A percentile compares a stretch with the other conserved stretches of the same genome.
phyloP scores from a whole-genome alignment of 2,329 filamentous ascomycete genomes.

The Talaromyces sp. region DNA sequence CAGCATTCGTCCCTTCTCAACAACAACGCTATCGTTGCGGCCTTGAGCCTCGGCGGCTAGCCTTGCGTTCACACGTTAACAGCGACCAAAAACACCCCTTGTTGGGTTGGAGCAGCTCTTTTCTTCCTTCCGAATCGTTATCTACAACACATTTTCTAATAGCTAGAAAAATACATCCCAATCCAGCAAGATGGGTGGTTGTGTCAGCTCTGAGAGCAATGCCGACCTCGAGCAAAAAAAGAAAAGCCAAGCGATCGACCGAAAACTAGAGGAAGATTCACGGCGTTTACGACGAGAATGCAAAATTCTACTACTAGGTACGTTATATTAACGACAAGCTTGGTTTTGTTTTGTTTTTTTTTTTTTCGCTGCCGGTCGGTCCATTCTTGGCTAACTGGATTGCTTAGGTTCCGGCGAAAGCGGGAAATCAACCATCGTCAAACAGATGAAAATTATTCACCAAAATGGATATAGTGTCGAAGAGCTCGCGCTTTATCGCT shows the following conservation, averaged over 20 bases:
- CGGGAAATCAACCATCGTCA: constrained; percentile 98
- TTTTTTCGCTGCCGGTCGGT: background rate
- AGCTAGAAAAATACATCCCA: background rate
- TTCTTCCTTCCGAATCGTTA: background rate
- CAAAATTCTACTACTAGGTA: constrained; percentile 96
- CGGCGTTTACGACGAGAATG: constrained; percentile 91
- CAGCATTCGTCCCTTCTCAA: background rate
- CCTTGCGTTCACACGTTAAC: background rate
- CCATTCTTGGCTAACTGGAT: background rate
- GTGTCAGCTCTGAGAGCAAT: constrained; percentile 76
- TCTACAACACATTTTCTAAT: background rate
- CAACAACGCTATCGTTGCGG: background rate
- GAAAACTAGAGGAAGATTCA: constrained; percentile 88
- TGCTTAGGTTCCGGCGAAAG: constrained; percentile 86
- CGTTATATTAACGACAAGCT: constrained; percentile 24
- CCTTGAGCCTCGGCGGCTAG: background rate
- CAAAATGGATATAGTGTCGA: constrained; percentile 95
- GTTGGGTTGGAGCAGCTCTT: background rate
- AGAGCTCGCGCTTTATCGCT: constrained; percentile 86
- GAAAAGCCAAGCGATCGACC: constrained; percentile 92
- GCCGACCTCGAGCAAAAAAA: constrained; percentile 93
- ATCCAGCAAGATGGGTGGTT: constrained; percentile 69
- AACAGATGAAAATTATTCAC: constrained; percentile 99
- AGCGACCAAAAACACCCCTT: background rate
- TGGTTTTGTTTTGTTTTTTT: background rate